A percentile compares a stretch with the other conserved stretches of the same genome.
phyloP scores from a whole-genome alignment of 2,329 filamentous ascomycete genomes.

The Fusarium aywerte region DNA sequence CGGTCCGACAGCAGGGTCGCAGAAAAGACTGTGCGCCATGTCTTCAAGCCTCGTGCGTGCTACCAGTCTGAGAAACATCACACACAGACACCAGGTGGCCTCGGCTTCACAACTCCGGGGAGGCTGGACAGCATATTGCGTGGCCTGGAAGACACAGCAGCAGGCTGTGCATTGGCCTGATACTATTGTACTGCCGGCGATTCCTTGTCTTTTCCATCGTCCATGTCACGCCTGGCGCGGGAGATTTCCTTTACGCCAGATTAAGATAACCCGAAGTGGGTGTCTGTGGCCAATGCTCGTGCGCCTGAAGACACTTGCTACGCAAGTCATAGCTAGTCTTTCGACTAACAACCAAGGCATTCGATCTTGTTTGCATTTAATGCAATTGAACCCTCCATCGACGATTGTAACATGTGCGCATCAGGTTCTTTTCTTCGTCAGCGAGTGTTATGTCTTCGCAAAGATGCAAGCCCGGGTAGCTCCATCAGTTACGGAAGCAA shows the following conservation, averaged over 20 bases:
- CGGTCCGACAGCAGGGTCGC: constrained; percentile 21
- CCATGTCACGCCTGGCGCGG: constrained; percentile 23
- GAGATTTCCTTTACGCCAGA: constrained; percentile 26
- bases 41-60: constrained; percentile 33
- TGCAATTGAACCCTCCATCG: constrained; percentile 24
- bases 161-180: constrained; percentile 30
- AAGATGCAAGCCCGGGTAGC: constrained; percentile 31
- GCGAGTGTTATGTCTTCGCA: not conserved
- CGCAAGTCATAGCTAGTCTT: constrained; percentile 33
- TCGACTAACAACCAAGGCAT: constrained; percentile 24
- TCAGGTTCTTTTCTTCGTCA: constrained; percentile 10
- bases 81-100: constrained; percentile 39
- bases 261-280: constrained; percentile 30
- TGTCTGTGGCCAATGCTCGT: constrained; percentile 24
- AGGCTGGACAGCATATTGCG: constrained; percentile 41
- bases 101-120: constrained; percentile 31
- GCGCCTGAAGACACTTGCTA: constrained; percentile 27
- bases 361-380: constrained; percentile 6
- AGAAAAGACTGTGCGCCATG: constrained; percentile 37
- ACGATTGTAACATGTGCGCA: constrained; percentile 2
- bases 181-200: constrained; percentile 32
- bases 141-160: constrained; percentile 38
- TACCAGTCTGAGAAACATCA: constrained; percentile 26
- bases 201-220: constrained; percentile 26
- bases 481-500: constrained; percentile 9